Evolutionary conservation across 2,329 filamentous ascomycete genomes (phyloP), one percentile per base, ranked within the genome.

Genomic region (Sporothrix luriei): DNA sequence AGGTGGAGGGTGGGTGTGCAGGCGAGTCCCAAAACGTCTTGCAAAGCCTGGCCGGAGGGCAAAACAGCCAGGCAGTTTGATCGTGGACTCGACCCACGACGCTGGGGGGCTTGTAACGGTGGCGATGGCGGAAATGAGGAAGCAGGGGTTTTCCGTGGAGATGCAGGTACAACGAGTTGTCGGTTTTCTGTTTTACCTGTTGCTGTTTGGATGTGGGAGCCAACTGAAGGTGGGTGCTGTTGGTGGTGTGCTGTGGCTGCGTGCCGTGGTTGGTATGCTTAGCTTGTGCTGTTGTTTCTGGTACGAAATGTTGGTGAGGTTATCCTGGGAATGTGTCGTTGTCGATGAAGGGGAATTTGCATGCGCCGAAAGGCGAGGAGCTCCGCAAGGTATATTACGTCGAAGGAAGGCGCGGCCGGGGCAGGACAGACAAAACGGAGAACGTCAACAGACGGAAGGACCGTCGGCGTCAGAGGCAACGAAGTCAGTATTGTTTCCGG

Each of bases 71-170:
- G 54, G 46, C 62, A 61, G 54, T 61, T 59, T 66, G 54, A 54
- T 51, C 46, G 29, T 43, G 54, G 55, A 54, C 43, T 46, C 26
- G 26, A 46, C 68, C 62, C 54, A 67, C 64, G 43, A 33, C 68
- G 55, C 68, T 70, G 67, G 46, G 68, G 67, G 64, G 40, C 46
- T 66, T 70, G 66, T 57, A 67, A 69, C 68, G 68, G 61, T 54
- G 68, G 64, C 54, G 64, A n/a, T 43, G 19, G n/a, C 62, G 68
- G 68, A 70, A 70, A 70, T 70, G 68, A 70, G 64, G 64, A 61
- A 64, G 62, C 68, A 70, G 68, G 68, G 68, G 43, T 46, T 24
- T 38, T 24, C 29, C 46, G 43, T 66, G 68, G 61, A 38, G 52
- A 59, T 33, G 64, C 26, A 67, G 57, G 57, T 48, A 62, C 33